Base-by-base conservation (phyloP, 208 protist genomes). In the Phytomonas francai region DNA sequence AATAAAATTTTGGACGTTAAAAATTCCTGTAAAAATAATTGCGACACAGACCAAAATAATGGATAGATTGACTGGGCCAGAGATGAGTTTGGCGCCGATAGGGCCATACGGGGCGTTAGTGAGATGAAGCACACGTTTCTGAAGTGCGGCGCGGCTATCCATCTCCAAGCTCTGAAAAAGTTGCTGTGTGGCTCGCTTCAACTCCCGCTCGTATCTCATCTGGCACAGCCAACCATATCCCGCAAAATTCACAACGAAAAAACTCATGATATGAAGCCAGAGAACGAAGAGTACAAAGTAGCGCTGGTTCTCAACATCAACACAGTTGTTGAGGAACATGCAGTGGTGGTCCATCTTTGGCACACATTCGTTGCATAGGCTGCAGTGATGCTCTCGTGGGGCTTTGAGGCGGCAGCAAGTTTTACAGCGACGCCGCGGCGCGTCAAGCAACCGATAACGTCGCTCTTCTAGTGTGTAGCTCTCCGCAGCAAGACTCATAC, bases 291-390 rank as follows among this genome's bases (percentile, higher is more conserved):
- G 67, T 22, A 84, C 42, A 71, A 95, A 95, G 73, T 90, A 91
- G 30, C 90, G 85, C 56, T 94, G 71, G 69, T 95, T 97, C 59
- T 86, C 80, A 14, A 72, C 75, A 49, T 91, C 86, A 11, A 97
- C 87, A 72, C 91, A 96, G 68, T 86, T 95, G 70, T 93, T 91
- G 61, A 94, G 88, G 82, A 85, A 97, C 58, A 89, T 86, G 65
- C 92, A 97, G 73, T 97, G 93, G 63, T 97, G 93, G 66, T 97
- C 91, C 79, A 93, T 88, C 67, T 85, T 83, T 0, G 78, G 29
- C 11, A 97, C 87, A 65, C 93, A 97, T 34, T 71, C 65, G 34
- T 79, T 65, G 68, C 93, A 97, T 29, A 89, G 49, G 1, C 59
- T 54, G 69, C 93, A 97, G 79, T 97, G 93, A 45, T 93, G 85